Conservation (phyloP, 1,139 yeast species). For the Saccharomyces pastorianus region DNA sequence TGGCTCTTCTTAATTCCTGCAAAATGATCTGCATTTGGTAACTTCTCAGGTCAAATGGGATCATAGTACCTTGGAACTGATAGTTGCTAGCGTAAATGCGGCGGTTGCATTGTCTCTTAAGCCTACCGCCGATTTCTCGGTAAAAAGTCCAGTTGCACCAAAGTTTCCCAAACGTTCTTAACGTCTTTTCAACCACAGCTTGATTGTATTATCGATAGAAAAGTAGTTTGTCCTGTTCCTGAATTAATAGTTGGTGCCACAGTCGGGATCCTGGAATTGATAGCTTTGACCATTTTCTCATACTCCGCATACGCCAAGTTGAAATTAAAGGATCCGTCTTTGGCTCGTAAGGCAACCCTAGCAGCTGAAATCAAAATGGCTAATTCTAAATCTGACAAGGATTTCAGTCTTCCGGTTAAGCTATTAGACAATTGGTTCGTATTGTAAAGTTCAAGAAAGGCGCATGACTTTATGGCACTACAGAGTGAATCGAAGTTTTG, state of each 20-base stretch:
- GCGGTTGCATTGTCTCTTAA: conserved; percentile 29
- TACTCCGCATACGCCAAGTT: conserved; percentile 76
- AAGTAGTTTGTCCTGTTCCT: conserved; percentile 10
- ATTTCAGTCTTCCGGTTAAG: conserved; percentile 25
- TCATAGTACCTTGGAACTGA: conserved; percentile 24
- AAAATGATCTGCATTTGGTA: conserved; percentile 26
- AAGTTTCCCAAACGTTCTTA: conserved; percentile 48
- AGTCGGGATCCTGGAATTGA: conserved; percentile 40
- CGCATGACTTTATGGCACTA: conserved; percentile 14
- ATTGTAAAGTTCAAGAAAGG: conserved; percentile 17
- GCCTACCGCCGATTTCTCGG: conserved; percentile 27
- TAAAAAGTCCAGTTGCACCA: conserved; percentile 23
- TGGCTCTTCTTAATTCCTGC: conserved; percentile 27
- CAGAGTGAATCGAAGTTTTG: conserved; percentile 12
- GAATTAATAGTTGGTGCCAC: conserved; percentile 33
- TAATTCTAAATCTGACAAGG: conserved; percentile 62
- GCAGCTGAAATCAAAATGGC: conserved; percentile 66
- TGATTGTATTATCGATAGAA: conserved; percentile 34
- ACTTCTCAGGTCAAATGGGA: conserved; percentile 28
- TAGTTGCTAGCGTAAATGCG: conserved; percentile 32
- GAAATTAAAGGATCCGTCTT: conserved; percentile 52
- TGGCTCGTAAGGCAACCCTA: conserved; percentile 55
- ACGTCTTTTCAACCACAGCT: conserved; percentile 45
- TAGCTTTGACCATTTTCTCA: conserved; percentile 41
- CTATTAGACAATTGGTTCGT: conserved; percentile 26